Evolutionary conservation across 2,329 filamentous ascomycete genomes (phyloP).

Genomic region (Aquanectria penicillioides): DNA sequence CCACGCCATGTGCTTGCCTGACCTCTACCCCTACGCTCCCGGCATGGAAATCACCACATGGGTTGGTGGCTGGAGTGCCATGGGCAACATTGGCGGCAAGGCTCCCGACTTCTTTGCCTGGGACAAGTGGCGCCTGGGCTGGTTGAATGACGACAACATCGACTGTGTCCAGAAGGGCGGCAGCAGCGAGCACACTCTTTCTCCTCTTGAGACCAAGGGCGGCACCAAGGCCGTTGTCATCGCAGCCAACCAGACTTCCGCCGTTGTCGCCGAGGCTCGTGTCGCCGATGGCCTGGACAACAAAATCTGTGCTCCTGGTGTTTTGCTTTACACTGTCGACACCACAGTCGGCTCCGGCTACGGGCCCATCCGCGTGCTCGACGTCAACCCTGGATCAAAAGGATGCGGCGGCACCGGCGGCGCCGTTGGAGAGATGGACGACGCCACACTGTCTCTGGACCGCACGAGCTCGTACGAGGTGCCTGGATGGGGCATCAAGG

Average conservation of each 20-base stretch:
- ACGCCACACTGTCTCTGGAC: conserved; percentile 41
- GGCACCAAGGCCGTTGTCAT: conserved; percentile 29
- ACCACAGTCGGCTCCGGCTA: conserved; percentile 41
- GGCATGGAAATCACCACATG: conserved; percentile 40
- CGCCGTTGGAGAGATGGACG: conserved; percentile 41
- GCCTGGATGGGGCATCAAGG: conserved; percentile 26
- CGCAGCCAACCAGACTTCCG: conserved; percentile 19
- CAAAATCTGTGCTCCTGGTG: conserved; percentile 44
- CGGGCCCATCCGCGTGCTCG: conserved; percentile 46
- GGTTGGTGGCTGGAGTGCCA: conserved; percentile 50
- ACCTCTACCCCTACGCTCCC: conserved; percentile 47
- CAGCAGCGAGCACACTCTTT: conserved; percentile 40
- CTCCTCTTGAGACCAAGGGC: conserved; percentile 15
- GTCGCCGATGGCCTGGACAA: conserved; percentile 37
- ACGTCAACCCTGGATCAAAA: conserved; percentile 43
- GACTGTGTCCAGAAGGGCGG: conserved; percentile 43
- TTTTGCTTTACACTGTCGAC: conserved; percentile 49
- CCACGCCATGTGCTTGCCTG: conserved; percentile 51
- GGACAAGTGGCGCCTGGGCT: conserved; percentile 52
- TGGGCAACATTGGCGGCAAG: conserved; percentile 48
- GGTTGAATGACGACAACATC: conserved; percentile 46
- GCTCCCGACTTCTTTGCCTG: conserved; percentile 51
- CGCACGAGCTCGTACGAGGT: conserved; percentile 12
- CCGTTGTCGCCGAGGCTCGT: conserved; percentile 47
- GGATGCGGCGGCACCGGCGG: conserved; percentile 41